Evolutionary conservation across 2,329 filamentous ascomycete species (phyloP).

Genomic region (Pseudogymnoascus sp.): DNA sequence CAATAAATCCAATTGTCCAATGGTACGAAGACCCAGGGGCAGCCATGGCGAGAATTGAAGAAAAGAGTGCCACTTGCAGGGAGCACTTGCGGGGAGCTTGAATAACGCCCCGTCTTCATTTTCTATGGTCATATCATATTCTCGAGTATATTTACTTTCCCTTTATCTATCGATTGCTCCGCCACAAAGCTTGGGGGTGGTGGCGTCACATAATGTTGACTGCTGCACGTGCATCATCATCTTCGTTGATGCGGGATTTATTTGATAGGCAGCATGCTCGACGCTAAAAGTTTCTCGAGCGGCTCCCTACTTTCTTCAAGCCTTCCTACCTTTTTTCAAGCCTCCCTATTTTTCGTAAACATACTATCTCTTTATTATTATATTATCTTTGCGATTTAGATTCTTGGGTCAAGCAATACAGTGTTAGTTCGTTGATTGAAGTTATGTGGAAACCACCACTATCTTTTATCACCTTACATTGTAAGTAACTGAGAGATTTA

Average conservation of each 20-base stretch:
- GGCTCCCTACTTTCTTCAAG: background rate
- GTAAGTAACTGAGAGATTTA: background rate
- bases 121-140: background rate
- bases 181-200: background rate
- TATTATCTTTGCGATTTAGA: background rate
- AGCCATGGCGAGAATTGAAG: background rate
- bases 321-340: background rate
- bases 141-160: background rate
- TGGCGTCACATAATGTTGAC: background rate
- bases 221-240: background rate
- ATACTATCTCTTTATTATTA: background rate
- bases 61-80: background rate
- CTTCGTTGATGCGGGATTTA: background rate
- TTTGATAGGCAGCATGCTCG: background rate
- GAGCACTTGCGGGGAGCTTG: background rate
- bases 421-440: background rate
- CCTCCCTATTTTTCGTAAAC: background rate
- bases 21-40: background rate
- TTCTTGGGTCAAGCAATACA: background rate
- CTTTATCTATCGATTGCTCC: background rate
- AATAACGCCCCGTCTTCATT: background rate
- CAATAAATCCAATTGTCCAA: background rate
- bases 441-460: background rate
- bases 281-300: background rate
- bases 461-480: background rate